A percentile compares a stretch with the other conserved stretches of the same genome.
These are phyloP conservation scores for Elongisporangium undulatum DNA, from an alignment of 352 stramenopile species.

Conservation along the genomic window DNA sequence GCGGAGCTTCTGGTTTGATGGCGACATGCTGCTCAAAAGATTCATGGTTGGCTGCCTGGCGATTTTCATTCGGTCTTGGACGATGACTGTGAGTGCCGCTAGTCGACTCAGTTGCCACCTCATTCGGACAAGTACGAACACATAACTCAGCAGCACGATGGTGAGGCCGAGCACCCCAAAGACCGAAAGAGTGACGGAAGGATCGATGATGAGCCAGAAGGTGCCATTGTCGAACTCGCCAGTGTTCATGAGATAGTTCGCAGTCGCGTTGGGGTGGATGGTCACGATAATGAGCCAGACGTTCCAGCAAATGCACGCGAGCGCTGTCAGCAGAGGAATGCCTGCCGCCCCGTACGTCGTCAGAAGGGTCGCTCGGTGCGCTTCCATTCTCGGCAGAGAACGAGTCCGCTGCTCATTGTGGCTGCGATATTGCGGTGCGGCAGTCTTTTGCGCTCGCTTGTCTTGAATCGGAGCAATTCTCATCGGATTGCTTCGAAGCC, in stretches of 20 bases:
- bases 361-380: too few relatives aligned
- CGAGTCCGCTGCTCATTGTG: too few relatives aligned
- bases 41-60: too few relatives aligned
- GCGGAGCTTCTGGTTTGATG: not conserved
- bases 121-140: slow-evolving; percentile 3
- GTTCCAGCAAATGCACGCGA: slow-evolving; percentile 26
- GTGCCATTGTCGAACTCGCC: slow-evolving; percentile 33
- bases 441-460: too few relatives aligned
- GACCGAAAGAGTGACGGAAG: slow-evolving; percentile 8
- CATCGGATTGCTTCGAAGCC: too few relatives aligned
- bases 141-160: slow-evolving; percentile 19
- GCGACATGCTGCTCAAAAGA: not conserved
- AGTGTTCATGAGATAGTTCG: slow-evolving; percentile 49
- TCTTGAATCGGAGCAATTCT: too few relatives aligned
- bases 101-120: not conserved
- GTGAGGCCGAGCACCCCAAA: slow-evolving; percentile 15
- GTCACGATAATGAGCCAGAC: slow-evolving; percentile 35
- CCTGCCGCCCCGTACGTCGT: not conserved
- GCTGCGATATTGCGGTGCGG: too few relatives aligned
- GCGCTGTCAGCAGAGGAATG: slow-evolving; percentile 12
- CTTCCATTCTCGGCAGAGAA: too few relatives aligned
- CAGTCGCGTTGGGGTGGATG: slow-evolving; percentile 24
- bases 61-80: not conserved
- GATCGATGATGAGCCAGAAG: slow-evolving; percentile 37
- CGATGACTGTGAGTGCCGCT: not conserved